Base-by-base conservation (phyloP, 2,329 filamentous ascomycete species). In the Phaeosphaeria sp. region DNA sequence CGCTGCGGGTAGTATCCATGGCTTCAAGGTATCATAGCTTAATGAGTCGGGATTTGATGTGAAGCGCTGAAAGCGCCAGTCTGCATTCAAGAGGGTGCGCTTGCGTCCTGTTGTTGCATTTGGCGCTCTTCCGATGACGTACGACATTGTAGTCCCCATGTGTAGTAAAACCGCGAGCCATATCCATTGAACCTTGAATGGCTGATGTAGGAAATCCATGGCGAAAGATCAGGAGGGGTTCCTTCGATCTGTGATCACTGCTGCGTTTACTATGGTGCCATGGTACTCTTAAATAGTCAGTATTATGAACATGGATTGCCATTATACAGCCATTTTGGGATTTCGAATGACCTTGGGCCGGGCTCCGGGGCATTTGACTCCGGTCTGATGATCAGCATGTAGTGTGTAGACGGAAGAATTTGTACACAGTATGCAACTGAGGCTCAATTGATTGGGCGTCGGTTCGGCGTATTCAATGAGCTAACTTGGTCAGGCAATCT, bases 1-100 rank as follows among this genome's bases (percentile, higher is more conserved):
- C 2, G 68, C 78, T 2, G 72, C 74, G 17, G 79, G 78, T 8
- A 81, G 68, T 9, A 81, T 79, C 79, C 78, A 81, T 17, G 71
- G 65, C 60, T 80, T 81, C 13, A 81, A 65, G 1, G 66, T 62
- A 50, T 73, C 68, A 47, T 78, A 77, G n/a, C 64, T 67, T 2
- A 81, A 47, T 2, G 64, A 64, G 57, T 81, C 79, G 0, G 77
- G 71, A 53, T 77, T 79, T 2, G 61, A 64, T 24, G 69, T 71
- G 15, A 71, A 76, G 18, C 77, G 77, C 33, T 65, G 64, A 57
- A 81, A 81, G 7, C 71, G 69, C 79, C 79, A 81, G n/a, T 63
- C 74, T 4, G 60, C 63, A 52, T 79, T 78, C 40, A 80, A 61
- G 49, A 68, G 77, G 15, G 69, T 59, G 21, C 75, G 73, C 50